Percentiles rank a stretch among this genome's conserved stretches.
phyloP scores from a whole-genome alignment of 768 basidiomycete genomes.

The Nidularia sp. region DNA sequence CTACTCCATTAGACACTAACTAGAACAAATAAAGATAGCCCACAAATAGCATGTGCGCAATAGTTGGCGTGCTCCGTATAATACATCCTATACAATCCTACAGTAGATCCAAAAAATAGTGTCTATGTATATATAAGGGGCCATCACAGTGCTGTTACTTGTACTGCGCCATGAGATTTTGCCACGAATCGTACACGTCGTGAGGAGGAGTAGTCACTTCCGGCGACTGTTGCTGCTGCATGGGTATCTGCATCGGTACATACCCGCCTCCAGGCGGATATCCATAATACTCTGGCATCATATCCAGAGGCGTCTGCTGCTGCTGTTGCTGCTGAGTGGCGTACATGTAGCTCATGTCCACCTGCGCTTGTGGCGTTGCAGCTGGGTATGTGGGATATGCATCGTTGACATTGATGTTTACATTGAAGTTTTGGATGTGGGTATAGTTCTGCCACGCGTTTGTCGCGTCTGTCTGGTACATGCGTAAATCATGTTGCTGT shows the following conservation, averaged over 20 bases:
- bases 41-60: too few relatives aligned
- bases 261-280: constrained; percentile 17
- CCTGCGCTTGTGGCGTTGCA: constrained; percentile 6
- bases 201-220: constrained; percentile 23
- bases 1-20: constrained; percentile 13
- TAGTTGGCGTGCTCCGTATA: too few relatives aligned
- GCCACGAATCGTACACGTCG: constrained; percentile 41
- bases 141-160: constrained; percentile 14
- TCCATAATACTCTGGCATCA: constrained; percentile 25
- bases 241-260: background rate
- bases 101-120: too few relatives aligned
- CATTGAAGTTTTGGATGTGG: constrained; percentile 25
- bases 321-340: constrained; percentile 1
- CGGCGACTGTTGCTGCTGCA: constrained; percentile 18
- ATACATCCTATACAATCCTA: too few relatives aligned
- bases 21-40: constrained; percentile 23
- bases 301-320: constrained; percentile 14
- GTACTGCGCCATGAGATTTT: constrained; percentile 43
- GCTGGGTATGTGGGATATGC: constrained; percentile 7
- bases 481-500: constrained; percentile 5
- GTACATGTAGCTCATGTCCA: constrained; percentile 13
- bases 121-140: too few relatives aligned
- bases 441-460: constrained; percentile 28
- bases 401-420: constrained; percentile 23
- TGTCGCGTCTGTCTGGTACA: constrained; percentile 10